These are phyloP conservation scores for Margaritispora aquatica DNA, from an alignment of 495 filamentous ascomycete species.

Conservation along the genomic window DNA sequence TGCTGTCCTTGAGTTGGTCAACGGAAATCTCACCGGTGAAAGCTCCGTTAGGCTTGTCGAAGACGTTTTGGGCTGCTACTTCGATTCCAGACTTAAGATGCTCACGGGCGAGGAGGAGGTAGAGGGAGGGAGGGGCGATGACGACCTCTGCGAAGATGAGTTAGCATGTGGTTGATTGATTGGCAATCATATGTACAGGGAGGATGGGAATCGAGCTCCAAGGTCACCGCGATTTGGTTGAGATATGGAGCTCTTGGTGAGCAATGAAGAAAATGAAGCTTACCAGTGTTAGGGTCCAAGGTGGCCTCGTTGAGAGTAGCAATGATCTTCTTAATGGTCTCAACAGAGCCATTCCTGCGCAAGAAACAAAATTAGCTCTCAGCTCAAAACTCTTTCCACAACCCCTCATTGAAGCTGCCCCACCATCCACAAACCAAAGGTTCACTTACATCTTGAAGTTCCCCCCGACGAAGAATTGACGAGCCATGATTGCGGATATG, in stretches of 20 bases:
- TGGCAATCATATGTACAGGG: background rate
- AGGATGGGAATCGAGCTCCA: background rate
- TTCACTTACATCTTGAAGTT: conserved; percentile 95
- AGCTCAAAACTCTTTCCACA: background rate
- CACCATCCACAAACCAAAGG: background rate
- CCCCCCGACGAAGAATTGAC: conserved; percentile 98
- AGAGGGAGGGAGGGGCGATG: conserved; percentile 83
- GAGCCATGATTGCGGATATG: conserved; percentile 57
- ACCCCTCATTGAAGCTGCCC: background rate
- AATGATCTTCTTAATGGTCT: conserved; percentile 82
- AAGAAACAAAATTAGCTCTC: conserved; percentile 9
- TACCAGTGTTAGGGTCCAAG: conserved; percentile 62
- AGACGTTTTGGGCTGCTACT: conserved; percentile 93
- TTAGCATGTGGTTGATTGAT: background rate
- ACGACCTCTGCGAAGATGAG: conserved; percentile 68
- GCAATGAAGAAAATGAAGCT: conserved; percentile 20
- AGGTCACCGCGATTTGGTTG: background rate
- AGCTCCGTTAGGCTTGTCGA: conserved; percentile 91
- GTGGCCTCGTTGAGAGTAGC: conserved; percentile 76
- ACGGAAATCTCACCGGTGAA: conserved; percentile 96
- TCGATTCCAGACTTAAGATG: conserved; percentile 58
- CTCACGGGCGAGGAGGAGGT: conserved; percentile 79
- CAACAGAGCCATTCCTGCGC: conserved; percentile 81
- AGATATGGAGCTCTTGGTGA: background rate
- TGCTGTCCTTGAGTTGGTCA: conserved; percentile 79